Percentiles rank a stretch among this genome's conserved stretches.
Conservation (phyloP, 2,329 filamentous ascomycete species). For the Ploettnerulaceae sp. region DNA sequence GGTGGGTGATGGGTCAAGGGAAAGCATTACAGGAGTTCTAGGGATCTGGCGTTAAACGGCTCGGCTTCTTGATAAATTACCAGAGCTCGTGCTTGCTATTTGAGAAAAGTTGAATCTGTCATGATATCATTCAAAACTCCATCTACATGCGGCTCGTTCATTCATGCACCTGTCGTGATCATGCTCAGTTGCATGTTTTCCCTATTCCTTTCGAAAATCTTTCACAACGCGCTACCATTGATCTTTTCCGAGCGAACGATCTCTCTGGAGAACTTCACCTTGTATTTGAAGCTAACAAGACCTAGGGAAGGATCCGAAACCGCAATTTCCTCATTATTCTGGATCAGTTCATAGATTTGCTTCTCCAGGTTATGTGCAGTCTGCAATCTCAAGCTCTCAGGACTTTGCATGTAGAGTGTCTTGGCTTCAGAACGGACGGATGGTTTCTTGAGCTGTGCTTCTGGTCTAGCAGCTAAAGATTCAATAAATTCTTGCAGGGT, state of each 20-base stretch:
- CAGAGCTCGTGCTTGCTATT: conserved; percentile 14
- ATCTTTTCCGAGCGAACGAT: conserved; percentile 5
- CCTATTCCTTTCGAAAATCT: background rate
- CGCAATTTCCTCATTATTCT: conserved; percentile 80
- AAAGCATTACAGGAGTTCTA: conserved; percentile 32
- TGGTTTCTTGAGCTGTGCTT: conserved; percentile 90
- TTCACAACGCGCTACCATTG: background rate
- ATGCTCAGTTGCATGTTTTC: background rate
- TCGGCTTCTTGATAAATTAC: conserved; percentile 20
- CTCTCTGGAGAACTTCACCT: conserved; percentile 27
- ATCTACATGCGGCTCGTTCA: background rate
- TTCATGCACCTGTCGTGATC: background rate
- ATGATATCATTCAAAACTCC: conserved; percentile 13
- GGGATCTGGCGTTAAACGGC: conserved; percentile 27
- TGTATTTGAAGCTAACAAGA: conserved; percentile 36
- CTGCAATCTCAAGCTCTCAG: conserved; percentile 75
- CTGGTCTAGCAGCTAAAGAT: conserved; percentile 73
- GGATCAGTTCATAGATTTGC: conserved; percentile 72
- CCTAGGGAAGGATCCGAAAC: conserved; percentile 87
- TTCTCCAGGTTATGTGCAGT: conserved; percentile 77
- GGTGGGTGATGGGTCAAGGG: conserved; percentile 3
- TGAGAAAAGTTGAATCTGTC: conserved; percentile 15
- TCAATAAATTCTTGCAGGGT: conserved; percentile 84
- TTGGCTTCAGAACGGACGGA: conserved; percentile 76
- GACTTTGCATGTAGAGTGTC: conserved; percentile 85